Evolutionary conservation across 129 eudicot species (phyloP), one percentile per base, ranked within the genome.

Genomic region (Chrysanthemum lavandulifolium): DNA sequence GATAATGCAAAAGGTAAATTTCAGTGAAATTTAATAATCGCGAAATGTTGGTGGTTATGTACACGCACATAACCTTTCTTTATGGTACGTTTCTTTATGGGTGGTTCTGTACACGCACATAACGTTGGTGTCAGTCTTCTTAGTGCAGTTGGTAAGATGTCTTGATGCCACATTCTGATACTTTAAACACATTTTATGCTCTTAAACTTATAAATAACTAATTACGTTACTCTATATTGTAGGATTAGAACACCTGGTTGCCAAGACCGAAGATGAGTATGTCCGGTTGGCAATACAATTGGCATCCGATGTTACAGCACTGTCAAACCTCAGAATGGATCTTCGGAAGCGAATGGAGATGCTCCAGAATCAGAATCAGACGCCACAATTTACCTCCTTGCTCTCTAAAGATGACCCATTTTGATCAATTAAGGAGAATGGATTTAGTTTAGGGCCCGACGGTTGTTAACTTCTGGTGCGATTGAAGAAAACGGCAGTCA

Each of bases 61-160:
- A n/a, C n/a, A n/a, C n/a, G n/a, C n/a, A n/a, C n/a, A n/a, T n/a
- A n/a, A n/a, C n/a, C n/a, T n/a, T n/a, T n/a, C n/a, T n/a, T n/a
- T n/a, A n/a, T n/a, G n/a, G n/a, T n/a, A n/a, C n/a, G n/a, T n/a
- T n/a, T n/a, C n/a, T n/a, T n/a, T n/a, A 89, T 92, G 96, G 95
- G 88, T 74, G 98, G 98, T 29, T 79, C 85, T 6, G 90, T 92
- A 54, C 98, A 92, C 71, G 96, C 98, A 66, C 95, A 92, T 78
- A 92, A 92, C 78, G 98, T 92, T 64, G 98, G 98, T 15, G 96
- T 89, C 80, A 89, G 96, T 86, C 98, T 92, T 72, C 86, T 92
- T 53, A 89, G 77, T 33, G 84, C 91, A 75, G 92, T 92, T 73
- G 98, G 98, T 92, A 82, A 68, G 92, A 15, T 74, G 11, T 49